A percentile compares a stretch with the other conserved stretches of the same genome.
These are phyloP conservation scores for Linnemannia hyalina DNA, from an alignment of 192 early-diverging fungal genomes.

Conservation along the genomic window DNA sequence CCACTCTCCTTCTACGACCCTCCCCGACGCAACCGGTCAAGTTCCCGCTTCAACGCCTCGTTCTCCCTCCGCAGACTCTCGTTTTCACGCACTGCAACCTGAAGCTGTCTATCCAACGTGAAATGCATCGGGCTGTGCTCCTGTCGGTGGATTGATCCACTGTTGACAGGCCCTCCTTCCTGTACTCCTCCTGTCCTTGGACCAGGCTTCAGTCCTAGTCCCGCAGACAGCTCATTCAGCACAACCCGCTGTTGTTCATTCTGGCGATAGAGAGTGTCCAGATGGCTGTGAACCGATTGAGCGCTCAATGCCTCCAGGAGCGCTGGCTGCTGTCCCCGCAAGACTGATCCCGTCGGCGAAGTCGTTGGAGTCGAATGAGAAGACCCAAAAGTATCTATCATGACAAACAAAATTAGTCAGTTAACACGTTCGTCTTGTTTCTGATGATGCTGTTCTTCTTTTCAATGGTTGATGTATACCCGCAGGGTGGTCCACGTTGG, in stretches of 20 bases:
- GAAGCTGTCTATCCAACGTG: constrained; percentile 37
- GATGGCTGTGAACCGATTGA: constrained; percentile 33
- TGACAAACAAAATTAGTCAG: neutral
- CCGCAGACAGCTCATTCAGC: constrained; percentile 49
- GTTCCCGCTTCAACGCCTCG: constrained; percentile 32
- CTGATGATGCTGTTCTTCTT: neutral
- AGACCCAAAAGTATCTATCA: constrained; percentile 35
- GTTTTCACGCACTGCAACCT: constrained; percentile 29
- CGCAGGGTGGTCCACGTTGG: neutral
- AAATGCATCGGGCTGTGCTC: constrained; percentile 5
- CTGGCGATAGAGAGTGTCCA: constrained; percentile 61
- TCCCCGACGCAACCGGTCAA: constrained; percentile 42
- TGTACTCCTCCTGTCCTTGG: neutral
- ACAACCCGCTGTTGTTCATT: constrained; percentile 61
- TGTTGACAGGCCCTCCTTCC: neutral
- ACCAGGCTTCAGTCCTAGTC: constrained; percentile 30
- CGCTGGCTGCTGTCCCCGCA: constrained; percentile 51
- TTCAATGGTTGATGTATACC: neutral
- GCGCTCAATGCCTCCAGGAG: constrained; percentile 24
- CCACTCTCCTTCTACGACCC: constrained; percentile 1
- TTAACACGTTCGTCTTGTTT: neutral
- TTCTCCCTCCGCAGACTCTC: constrained; percentile 34
- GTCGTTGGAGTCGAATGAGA: constrained; percentile 52
- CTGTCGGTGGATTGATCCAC: constrained; percentile 20
- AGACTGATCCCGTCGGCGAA: constrained; percentile 55